These are phyloP conservation scores for Hypoxylon rickii DNA, from an alignment of 495 filamentous ascomycete genomes.

Conservation along the genomic window DNA sequence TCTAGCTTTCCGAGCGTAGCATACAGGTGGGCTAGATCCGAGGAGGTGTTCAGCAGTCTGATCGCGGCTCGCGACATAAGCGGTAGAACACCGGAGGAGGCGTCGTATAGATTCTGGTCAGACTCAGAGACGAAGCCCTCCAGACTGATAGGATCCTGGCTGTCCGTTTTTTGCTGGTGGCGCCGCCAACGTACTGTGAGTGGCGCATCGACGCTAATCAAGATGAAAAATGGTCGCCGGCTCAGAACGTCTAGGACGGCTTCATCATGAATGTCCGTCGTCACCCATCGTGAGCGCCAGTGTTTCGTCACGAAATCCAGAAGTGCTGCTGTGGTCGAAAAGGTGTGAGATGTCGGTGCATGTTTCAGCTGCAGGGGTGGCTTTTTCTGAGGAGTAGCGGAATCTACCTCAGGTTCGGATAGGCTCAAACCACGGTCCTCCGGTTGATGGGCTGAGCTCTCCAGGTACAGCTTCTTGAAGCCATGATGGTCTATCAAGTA, in stretches of 20 bases:
- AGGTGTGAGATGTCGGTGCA: slow-evolving; percentile 44
- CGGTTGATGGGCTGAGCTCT: slow-evolving; percentile 1
- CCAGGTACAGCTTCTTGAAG: slow-evolving; percentile 65
- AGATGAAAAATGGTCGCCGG: slow-evolving; percentile 86
- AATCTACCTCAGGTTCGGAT: slow-evolving; percentile 39
- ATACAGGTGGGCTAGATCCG: slow-evolving; percentile 70
- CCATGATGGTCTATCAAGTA: slow-evolving; percentile 78
- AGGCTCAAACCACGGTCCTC: background rate
- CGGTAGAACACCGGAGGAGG: slow-evolving; percentile 64
- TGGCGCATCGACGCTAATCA: slow-evolving; percentile 90
- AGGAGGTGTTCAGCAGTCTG: slow-evolving; percentile 81
- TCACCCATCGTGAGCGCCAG: slow-evolving; percentile 84
- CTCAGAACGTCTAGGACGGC: slow-evolving; percentile 69
- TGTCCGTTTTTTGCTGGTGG: slow-evolving; percentile 62
- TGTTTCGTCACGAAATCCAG: slow-evolving; percentile 82
- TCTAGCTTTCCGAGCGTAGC: slow-evolving; percentile 68
- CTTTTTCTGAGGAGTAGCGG: slow-evolving; percentile 19
- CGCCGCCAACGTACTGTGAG: slow-evolving; percentile 80
- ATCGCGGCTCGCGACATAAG: slow-evolving; percentile 80
- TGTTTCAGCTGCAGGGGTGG: slow-evolving; percentile 39
- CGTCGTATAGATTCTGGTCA: slow-evolving; percentile 77
- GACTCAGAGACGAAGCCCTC: slow-evolving; percentile 78
- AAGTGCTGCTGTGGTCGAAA: slow-evolving; percentile 63
- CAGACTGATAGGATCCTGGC: slow-evolving; percentile 55
- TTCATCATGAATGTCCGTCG: slow-evolving; percentile 75